These are phyloP conservation scores for Lachnellula arida DNA, from an alignment of 2,329 filamentous ascomycete genomes.

Conservation along the genomic window DNA sequence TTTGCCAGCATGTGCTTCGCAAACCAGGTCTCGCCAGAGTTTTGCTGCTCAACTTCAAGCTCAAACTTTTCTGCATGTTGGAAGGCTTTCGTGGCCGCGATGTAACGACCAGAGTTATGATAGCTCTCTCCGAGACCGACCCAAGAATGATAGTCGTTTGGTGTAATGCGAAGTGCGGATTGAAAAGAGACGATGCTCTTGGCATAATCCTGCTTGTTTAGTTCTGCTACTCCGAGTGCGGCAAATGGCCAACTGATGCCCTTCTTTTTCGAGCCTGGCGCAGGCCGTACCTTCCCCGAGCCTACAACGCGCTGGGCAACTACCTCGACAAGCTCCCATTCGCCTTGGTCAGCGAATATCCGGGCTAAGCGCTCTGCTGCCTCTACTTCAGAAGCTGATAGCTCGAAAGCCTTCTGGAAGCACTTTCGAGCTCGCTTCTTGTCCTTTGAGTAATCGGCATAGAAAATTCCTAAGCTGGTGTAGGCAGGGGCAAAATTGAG, in stretches of 20 bases:
- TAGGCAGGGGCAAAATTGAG: slow-evolving; percentile 87
- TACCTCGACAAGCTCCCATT: slow-evolving; percentile 95
- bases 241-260: slow-evolving; percentile 95
- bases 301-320: slow-evolving; percentile 87
- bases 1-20: slow-evolving; percentile 96
- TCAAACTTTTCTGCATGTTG: slow-evolving; percentile 77
- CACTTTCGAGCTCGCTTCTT: slow-evolving; percentile 82
- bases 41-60: slow-evolving; percentile 47
- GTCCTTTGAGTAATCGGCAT: slow-evolving; percentile 85
- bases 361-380: slow-evolving; percentile 83
- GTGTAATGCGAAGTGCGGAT: slow-evolving; percentile 75
- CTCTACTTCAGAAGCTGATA: slow-evolving; percentile 79
- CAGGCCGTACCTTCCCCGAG: slow-evolving; percentile 85
- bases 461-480: slow-evolving; percentile 85
- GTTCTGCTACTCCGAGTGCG: slow-evolving; percentile 85
- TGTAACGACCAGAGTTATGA: slow-evolving; percentile 85
- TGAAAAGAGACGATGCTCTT: slow-evolving; percentile 91
- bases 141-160: slow-evolving; percentile 90
- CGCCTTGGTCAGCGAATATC: slow-evolving; percentile 81
- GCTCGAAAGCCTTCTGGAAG: slow-evolving; percentile 92
- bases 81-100: slow-evolving; percentile 91
- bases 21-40: slow-evolving; percentile 78
- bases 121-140: slow-evolving; percentile 97
- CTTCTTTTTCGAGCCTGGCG: slow-evolving; percentile 88
- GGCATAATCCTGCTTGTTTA: slow-evolving; percentile 88